These are phyloP conservation scores for Pseudotsuga menziesii DNA, from an alignment of 75 land plant species.

Conservation along the genomic window DNA sequence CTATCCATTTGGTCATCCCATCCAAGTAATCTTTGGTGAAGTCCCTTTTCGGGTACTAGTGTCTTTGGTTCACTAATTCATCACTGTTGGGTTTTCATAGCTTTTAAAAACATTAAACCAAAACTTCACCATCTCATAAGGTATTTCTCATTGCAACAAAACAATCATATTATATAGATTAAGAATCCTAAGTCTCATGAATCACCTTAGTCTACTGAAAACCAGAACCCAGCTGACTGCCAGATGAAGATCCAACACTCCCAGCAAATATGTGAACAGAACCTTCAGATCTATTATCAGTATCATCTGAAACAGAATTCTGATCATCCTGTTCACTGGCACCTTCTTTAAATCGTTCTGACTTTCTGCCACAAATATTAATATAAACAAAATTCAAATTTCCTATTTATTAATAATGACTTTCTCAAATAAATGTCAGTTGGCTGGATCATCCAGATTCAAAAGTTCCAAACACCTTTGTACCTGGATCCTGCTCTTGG, in stretches of 20 bases:
- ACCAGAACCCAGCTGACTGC: slow-evolving; percentile 22
- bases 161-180: slow-evolving; percentile 9
- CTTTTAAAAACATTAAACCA: not conserved
- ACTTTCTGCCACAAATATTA: slow-evolving; percentile 21
- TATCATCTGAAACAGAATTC: slow-evolving; percentile 32
- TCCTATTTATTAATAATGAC: no score
- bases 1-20: not conserved
- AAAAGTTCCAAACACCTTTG: not conserved
- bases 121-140: not conserved
- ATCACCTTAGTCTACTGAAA: slow-evolving; percentile 21
- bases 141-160: not conserved
- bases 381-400: not conserved
- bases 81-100: not conserved
- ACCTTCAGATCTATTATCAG: slow-evolving; percentile 30
- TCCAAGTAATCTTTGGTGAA: not conserved
- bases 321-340: slow-evolving; percentile 23
- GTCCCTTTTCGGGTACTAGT: not conserved
- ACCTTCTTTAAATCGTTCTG: slow-evolving; percentile 11
- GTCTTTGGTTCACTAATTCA: not conserved
- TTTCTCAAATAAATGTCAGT: not conserved
- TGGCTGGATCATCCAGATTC: slow-evolving; percentile 1
- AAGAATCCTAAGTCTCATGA: not conserved
- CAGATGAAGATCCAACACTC: slow-evolving; percentile 35
- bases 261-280: slow-evolving; percentile 32
- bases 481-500: slow-evolving; percentile 56